phyloP scores from a whole-genome alignment of 2,329 filamentous ascomycete species.

The Coniella lustricola region DNA sequence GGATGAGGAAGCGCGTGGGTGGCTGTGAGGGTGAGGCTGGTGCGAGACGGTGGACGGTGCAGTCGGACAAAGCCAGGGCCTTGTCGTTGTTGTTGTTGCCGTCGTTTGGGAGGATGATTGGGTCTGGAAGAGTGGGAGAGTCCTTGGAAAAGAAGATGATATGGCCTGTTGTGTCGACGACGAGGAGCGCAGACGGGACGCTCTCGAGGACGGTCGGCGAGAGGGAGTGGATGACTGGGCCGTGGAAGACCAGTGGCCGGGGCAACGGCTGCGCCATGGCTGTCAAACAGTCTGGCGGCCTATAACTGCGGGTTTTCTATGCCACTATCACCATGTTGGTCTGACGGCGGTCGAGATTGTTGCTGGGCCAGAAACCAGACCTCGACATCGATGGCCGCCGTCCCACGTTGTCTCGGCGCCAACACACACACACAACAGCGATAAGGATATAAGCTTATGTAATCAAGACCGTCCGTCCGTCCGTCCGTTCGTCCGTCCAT shows the following conservation, averaged over 20 bases:
- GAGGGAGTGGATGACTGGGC: constrained; percentile 11
- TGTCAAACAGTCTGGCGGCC: no score
- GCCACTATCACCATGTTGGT: no score
- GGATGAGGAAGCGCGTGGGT: constrained; percentile 42
- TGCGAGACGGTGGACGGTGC: constrained; percentile 25
- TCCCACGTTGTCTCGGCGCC: no score
- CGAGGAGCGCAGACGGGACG: constrained; percentile 11
- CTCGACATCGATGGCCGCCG: no score
- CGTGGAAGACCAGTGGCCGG: constrained; percentile 4
- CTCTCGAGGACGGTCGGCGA: constrained; percentile 9
- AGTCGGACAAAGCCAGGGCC: constrained; percentile 15
- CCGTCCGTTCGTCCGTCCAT: no score
- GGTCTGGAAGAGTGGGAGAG: constrained; percentile 5
- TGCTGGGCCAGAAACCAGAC: no score
- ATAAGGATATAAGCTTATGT: no score
- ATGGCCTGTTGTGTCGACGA: constrained; percentile 20
- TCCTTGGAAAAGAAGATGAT: constrained; percentile 22
- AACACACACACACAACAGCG: no score
- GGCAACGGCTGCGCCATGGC: neutral
- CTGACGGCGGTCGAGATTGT: no score
- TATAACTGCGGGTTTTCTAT: no score
- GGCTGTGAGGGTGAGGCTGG: constrained; percentile 22
- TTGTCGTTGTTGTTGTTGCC: no score
- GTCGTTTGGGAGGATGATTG: constrained; percentile 9
- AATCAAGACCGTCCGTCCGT: no score